Conservation (phyloP, 805 yeast species). For the Wickerhamomyces xylosicus region DNA sequence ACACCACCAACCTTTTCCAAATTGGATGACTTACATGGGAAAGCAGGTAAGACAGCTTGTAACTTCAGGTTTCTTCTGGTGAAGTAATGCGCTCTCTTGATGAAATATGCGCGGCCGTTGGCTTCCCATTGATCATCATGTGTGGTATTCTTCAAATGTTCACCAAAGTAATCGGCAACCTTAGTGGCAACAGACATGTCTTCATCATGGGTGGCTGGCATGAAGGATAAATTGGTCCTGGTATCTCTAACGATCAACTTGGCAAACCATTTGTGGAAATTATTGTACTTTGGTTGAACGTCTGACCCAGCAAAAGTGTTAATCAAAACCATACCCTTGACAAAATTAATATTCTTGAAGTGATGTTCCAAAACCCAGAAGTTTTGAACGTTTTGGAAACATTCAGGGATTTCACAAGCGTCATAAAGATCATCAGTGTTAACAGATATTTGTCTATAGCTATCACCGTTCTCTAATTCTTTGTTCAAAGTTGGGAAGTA, state of each 20-base stretch:
- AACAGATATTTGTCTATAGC: not conserved
- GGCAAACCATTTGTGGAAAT: constrained; percentile 27
- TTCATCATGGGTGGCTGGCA: constrained; percentile 6
- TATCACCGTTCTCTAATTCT: not conserved
- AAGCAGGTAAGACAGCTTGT: constrained; percentile 53
- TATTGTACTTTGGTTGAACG: constrained; percentile 11
- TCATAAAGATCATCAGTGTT: not conserved
- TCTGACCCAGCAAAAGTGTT: constrained; percentile 16
- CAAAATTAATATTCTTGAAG: constrained; percentile 20
- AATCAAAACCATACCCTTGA: constrained; percentile 28
- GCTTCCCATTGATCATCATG: constrained; percentile 37
- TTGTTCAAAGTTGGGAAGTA: not conserved
- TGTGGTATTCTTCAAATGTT: constrained; percentile 35
- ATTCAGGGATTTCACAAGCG: constrained; percentile 4
- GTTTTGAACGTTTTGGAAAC: constrained; percentile 11
- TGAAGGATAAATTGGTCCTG: constrained; percentile 18
- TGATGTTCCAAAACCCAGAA: constrained; percentile 24
- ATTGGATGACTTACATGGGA: constrained; percentile 58
- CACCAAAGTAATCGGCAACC: constrained; percentile 35
- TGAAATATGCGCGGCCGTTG: constrained; percentile 34
- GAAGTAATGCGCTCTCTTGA: constrained; percentile 33
- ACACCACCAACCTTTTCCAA: constrained; percentile 36
- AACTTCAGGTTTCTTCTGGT: constrained; percentile 36
- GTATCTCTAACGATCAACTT: constrained; percentile 26
- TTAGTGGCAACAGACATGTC: constrained; percentile 17